These are phyloP conservation scores for Penicillium coprophilum DNA, from an alignment of 495 filamentous ascomycete genomes.

Conservation along the genomic window DNA sequence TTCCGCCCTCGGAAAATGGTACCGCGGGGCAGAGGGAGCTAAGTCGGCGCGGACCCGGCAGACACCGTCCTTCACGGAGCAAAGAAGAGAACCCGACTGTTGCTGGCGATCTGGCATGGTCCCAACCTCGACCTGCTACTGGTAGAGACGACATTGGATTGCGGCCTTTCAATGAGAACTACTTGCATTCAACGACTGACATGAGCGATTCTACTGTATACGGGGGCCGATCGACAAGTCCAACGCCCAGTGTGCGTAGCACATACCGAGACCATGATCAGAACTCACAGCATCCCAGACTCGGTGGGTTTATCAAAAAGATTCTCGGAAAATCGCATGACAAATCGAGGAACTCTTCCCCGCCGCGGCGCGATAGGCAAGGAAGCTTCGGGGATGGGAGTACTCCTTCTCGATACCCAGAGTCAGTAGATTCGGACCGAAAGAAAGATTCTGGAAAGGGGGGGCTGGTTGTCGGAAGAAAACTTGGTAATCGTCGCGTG, in stretches of 20 bases:
- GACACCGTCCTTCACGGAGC: conserved; percentile 67
- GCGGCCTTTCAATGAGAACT: conserved; percentile 49
- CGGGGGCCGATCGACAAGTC: conserved; percentile 65
- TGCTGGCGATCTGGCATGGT: conserved; percentile 46
- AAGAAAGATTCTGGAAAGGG: conserved; percentile 44
- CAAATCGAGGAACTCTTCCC: conserved; percentile 45
- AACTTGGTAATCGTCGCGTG: conserved; percentile 48
- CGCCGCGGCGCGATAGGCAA: conserved; percentile 45
- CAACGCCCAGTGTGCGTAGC: conserved; percentile 69
- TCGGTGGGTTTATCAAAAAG: conserved; percentile 12
- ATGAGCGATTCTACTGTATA: conserved; percentile 51
- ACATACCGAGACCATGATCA: conserved; percentile 50
- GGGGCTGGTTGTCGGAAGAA: conserved; percentile 36
- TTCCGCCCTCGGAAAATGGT: conserved; percentile 41
- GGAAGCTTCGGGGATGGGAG: conserved; percentile 42
- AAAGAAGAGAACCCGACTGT: conserved; percentile 67
- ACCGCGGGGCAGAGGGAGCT: conserved; percentile 47
- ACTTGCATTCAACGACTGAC: conserved; percentile 40
- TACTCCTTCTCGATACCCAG: conserved; percentile 23
- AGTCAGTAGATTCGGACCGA: conserved; percentile 44
- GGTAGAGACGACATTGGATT: conserved; percentile 67
- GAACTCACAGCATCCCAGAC: conserved; percentile 46
- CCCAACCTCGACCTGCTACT: conserved; percentile 55
- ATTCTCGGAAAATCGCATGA: conserved; percentile 24
- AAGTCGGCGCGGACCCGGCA: conserved; percentile 64